Evolutionary conservation across 208 protist species (phyloP).

Genomic region (Crithidia expoeki): DNA sequence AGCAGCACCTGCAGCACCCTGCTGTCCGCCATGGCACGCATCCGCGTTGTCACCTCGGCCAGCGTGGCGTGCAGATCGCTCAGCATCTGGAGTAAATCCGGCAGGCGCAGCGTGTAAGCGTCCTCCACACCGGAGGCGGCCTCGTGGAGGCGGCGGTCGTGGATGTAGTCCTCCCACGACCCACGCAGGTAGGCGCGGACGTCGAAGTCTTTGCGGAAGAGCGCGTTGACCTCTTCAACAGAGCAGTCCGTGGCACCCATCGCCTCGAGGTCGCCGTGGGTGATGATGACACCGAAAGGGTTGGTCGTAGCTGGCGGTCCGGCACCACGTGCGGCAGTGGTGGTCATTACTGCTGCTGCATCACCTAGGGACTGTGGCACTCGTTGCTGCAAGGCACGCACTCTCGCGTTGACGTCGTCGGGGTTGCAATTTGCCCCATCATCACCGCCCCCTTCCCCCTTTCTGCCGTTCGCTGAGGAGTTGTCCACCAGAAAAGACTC

Average conservation of each 20-base stretch:
- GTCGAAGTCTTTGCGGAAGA: constrained; percentile 79
- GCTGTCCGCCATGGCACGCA: constrained; percentile 62
- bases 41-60: constrained; percentile 71
- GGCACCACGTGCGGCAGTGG: too few relatives aligned
- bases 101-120: constrained; percentile 46
- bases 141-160: constrained; percentile 8
- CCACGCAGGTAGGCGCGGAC: constrained; percentile 63
- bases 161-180: constrained; percentile 36
- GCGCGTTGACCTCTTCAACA: constrained; percentile 80
- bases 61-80: constrained; percentile 67
- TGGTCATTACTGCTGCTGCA: too few relatives aligned
- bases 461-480: neutral
- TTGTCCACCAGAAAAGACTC: constrained; percentile 26
- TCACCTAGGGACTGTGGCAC: neutral
- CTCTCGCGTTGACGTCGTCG: neutral
- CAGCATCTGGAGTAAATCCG: constrained; percentile 76
- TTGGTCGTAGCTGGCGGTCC: neutral
- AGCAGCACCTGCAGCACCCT: constrained; percentile 59
- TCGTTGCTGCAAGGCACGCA: constrained; percentile 1
- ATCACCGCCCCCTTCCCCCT: neutral
- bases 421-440: neutral
- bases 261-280: constrained; percentile 48
- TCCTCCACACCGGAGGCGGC: constrained; percentile 4
- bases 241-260: constrained; percentile 80
- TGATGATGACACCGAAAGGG: constrained; percentile 38